Evolutionary conservation across 805 yeast genomes (phyloP), one percentile per base, ranked within the genome.

Genomic region (Cyberlindnera mississippiensis): DNA sequence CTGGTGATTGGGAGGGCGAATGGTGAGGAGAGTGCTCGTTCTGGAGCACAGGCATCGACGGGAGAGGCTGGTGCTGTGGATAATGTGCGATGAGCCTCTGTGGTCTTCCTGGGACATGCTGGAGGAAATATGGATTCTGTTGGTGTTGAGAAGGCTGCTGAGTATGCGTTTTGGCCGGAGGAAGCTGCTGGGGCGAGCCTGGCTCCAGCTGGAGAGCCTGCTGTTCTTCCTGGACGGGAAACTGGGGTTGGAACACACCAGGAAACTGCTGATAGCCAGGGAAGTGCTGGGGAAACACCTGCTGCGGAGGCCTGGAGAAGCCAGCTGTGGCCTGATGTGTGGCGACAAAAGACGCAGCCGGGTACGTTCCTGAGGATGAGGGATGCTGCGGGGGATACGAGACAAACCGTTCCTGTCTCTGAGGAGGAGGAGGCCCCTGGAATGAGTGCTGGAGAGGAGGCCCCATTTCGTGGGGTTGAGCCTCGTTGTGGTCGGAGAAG

Each of bases 401-500:
- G 18, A 14, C 11, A 19, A 19, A 32, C n/a, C 26, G 19, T 16
- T 29, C 19, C 10, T 37, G 32, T 31, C 22, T 24, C n/a, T n/a
- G n/a, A n/a, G n/a, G n/a, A n/a, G n/a, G n/a, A n/a, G n/a, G n/a
- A n/a, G n/a, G n/a, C n/a, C n/a, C n/a, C n/a, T n/a, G n/a, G n/a
- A n/a, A n/a, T n/a, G n/a, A n/a, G n/a, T n/a, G n/a, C n/a, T n/a
- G n/a, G n/a, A n/a, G 24, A 20, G 24, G 24, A 20, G 24, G 24
- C 24, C 24, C 24, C 24, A 20, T 20, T 9, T 20, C 24, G 8
- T 20, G 24, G 24, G 24, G 6, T 15, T 28, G 35, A 16, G 38
- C 28, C 19, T 39, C 28, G 31, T 39, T 39, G 10, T 29, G 38
- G 30, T 40, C 32, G n/a, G 28, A 27, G 35, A 40, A 35, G 17